Evolutionary conservation across 192 early-diverging fungal species (phyloP), one percentile per base, ranked within the genome.

Genomic region (Chytriomyces sp.): DNA sequence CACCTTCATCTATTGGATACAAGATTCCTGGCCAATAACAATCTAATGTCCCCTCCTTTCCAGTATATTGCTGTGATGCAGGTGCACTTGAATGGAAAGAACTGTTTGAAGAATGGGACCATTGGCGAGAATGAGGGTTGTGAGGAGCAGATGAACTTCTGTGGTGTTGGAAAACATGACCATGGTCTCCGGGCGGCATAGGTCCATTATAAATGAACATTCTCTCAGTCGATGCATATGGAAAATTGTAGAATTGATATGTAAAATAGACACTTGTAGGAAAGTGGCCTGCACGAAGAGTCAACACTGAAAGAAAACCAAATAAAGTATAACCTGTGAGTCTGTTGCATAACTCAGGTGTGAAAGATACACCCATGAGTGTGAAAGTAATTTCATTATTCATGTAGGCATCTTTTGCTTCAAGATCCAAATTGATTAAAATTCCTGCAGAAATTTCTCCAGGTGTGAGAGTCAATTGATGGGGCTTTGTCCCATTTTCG

Each of bases 221-320:
- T 0, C 71, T 38, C 28, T 73, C 72, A 6, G 82, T 77, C 14
- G 75, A 69, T n/a, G 61, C 36, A 36, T 75, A 61, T 5, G 80
- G 72, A 59, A 79, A 84, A 26, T 53, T 81, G 73, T 78, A 84
- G 69, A 84, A 84, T 54, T 82, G 80, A 60, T 77, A 84, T 33
- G 74, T 82, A 52, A 84, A 82, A 33, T 63, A 64, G 4, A 82
- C 75, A 25, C 67, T 52, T 0, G 38, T 54, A 5, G 82, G 81
- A 55, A 64, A 64, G 25, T 52, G 54, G 2, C 68, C 74, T 78
- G 32, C 25, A 36, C 10, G 12, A 3, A 38, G 12, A 49, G 14
- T 49, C 17, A 14, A 17, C 34, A 0, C 49, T 10, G 5, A 26
- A 30, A 53, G 54, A 26, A 5, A 57, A 57, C 6, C 6, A n/a